Percentiles rank a stretch among this genome's conserved stretches.
Conservation (phyloP, 2,329 filamentous ascomycete genomes). For the Coniochaeta sp. region DNA sequence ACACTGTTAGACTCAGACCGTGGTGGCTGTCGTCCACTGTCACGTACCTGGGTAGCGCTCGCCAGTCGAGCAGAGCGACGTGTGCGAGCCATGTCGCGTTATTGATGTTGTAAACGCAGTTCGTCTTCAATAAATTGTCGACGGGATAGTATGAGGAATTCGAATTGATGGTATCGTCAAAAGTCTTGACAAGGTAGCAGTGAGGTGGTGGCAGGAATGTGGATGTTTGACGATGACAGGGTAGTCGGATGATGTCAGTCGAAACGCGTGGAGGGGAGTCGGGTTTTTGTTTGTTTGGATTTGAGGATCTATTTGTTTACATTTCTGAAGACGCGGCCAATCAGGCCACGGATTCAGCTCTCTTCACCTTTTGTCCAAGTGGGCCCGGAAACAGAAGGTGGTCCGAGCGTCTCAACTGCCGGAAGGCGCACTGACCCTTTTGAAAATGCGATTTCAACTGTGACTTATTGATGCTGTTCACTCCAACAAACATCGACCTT, state of each 20-base stretch:
- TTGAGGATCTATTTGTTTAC: not conserved
- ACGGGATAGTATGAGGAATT: not conserved
- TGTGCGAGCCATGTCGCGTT: conserved; percentile 27
- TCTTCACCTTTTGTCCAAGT: not conserved
- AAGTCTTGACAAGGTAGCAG: not conserved
- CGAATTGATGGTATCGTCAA: not conserved
- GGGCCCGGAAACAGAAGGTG: not conserved
- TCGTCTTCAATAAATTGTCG: not conserved
- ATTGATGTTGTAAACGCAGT: not conserved
- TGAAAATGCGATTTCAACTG: no score
- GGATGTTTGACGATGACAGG: not conserved
- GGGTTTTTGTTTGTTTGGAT: not conserved
- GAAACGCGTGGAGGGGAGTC: not conserved
- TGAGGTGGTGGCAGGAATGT: not conserved
- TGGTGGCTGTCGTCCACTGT: no score
- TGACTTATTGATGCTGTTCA: no score
- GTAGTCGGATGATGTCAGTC: conserved; percentile 1
- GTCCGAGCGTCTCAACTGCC: no score
- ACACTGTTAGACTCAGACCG: not conserved
- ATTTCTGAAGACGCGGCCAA: not conserved
- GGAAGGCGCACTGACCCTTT: no score
- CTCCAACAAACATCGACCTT: no score
- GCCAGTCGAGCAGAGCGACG: conserved; percentile 38
- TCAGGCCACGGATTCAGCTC: not conserved
- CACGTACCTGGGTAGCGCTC: conserved; percentile 29